phyloP scores from a whole-genome alignment of 192 early-diverging fungal genomes.

The Coemansia sp. region DNA sequence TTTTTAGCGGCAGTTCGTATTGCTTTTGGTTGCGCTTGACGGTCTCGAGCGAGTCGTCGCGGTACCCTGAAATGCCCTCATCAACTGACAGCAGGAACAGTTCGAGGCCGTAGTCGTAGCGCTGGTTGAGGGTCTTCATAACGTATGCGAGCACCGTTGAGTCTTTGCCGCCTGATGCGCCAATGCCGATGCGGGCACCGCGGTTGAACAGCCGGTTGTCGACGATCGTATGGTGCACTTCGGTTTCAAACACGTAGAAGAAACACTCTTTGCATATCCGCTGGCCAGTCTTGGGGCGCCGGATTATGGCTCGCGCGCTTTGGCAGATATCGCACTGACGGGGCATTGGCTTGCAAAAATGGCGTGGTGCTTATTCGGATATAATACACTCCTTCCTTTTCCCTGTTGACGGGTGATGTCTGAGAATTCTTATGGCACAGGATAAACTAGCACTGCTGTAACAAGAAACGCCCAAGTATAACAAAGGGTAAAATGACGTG shows the following conservation, averaged over 20 bases:
- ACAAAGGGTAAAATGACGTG: no score
- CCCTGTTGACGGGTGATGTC: no score
- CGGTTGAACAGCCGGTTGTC: slow-evolving; percentile 77
- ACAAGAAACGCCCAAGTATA: no score
- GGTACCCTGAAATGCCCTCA: slow-evolving; percentile 96
- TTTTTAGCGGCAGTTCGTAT: slow-evolving; percentile 88
- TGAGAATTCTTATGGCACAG: no score
- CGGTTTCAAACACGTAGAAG: slow-evolving; percentile 88
- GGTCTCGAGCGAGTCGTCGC: slow-evolving; percentile 97
- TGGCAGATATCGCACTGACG: slow-evolving; percentile 72
- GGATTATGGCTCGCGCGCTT: slow-evolving; percentile 72
- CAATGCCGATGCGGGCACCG: slow-evolving; percentile 92
- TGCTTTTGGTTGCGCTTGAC: slow-evolving; percentile 95
- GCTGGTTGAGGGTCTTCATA: slow-evolving; percentile 89
- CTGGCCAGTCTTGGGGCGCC: slow-evolving; percentile 89
- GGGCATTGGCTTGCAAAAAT: slow-evolving; percentile 43
- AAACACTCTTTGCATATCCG: slow-evolving; percentile 90
- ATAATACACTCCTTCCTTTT: no score
- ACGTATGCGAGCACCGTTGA: slow-evolving; percentile 96
- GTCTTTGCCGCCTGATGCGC: slow-evolving; percentile 93
- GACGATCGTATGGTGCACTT: slow-evolving; percentile 89
- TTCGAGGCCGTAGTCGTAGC: slow-evolving; percentile 88
- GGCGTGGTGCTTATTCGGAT: not conserved
- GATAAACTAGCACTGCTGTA: no score
- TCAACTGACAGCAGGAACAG: slow-evolving; percentile 92